Conservation (phyloP, 306 rosid species). For the Prunus davidiana region DNA sequence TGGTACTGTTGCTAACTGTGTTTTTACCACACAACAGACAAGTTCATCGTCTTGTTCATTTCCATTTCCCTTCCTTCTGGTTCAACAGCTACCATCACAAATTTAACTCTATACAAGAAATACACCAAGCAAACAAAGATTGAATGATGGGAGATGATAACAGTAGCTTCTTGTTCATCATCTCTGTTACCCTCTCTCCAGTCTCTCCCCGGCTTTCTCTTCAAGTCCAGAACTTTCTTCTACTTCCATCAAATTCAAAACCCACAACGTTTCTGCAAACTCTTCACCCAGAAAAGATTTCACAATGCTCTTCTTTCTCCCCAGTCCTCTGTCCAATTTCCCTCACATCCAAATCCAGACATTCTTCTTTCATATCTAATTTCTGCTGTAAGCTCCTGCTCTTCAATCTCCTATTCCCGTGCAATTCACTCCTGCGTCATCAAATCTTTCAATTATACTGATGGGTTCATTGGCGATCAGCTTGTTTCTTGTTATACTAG, state of each 20-base stretch:
- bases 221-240: not conserved
- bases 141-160: conserved; percentile 33
- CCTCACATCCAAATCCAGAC: conserved; percentile 11
- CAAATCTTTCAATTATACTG: conserved; percentile 53
- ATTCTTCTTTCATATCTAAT: conserved; percentile 44
- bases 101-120: too few relatives aligned
- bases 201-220: not conserved
- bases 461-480: conserved; percentile 79
- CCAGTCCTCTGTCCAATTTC: not conserved
- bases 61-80: too few relatives aligned
- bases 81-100: too few relatives aligned
- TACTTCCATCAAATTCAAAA: not conserved
- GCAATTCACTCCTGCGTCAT: conserved; percentile 58
- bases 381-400: conserved; percentile 43
- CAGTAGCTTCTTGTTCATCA: not conserved
- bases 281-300: conserved; percentile 14
- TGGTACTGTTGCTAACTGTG: too few relatives aligned
- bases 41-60: too few relatives aligned
- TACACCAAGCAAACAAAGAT: not conserved
- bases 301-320: conserved; percentile 13
- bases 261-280: conserved; percentile 16
- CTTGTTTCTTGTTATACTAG: conserved; percentile 44
- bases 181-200: not conserved
- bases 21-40: too few relatives aligned
- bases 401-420: conserved; percentile 43